A percentile compares a stretch with the other conserved stretches of the same genome.
phyloP scores from a whole-genome alignment of 1,284 basidiomycete species.

The Hemileccinum hortonii region DNA sequence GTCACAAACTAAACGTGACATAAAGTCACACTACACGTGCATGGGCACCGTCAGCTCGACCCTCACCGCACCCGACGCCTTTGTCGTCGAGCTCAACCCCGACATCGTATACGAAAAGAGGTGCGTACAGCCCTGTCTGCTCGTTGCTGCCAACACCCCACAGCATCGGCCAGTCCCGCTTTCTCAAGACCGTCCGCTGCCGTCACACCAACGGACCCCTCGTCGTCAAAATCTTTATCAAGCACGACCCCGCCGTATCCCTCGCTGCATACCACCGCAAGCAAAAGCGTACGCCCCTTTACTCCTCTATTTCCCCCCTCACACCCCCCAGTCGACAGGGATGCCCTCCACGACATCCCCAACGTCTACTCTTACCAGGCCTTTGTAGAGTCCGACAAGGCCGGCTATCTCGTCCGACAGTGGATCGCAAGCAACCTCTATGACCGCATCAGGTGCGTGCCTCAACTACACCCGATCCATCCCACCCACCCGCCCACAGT shows the following conservation, averaged over 20 bases:
- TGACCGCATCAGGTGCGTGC: constrained; percentile 92
- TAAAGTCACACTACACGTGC: not conserved
- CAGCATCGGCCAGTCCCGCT: constrained; percentile 88
- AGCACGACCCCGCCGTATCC: constrained; percentile 66
- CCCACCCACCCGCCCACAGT: constrained; percentile 43
- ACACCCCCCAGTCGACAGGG: constrained; percentile 68
- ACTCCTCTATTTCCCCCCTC: not conserved
- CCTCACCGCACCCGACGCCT: constrained; percentile 80
- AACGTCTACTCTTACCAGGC: constrained; percentile 91
- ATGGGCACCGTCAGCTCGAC: constrained; percentile 71
- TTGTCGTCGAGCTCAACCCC: constrained; percentile 81
- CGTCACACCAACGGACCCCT: constrained; percentile 70
- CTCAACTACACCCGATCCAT: not conserved
- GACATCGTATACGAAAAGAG: constrained; percentile 91
- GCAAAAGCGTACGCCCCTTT: constrained; percentile 55
- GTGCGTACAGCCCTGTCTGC: too few species aligned
- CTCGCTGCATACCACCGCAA: constrained; percentile 61
- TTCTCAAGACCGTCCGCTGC: constrained; percentile 89
- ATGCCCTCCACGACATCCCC: constrained; percentile 79
- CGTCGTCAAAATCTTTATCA: constrained; percentile 81
- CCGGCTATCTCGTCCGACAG: constrained; percentile 92
- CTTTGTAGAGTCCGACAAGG: constrained; percentile 94
- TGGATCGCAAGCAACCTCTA: constrained; percentile 96
- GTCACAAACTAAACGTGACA: not conserved
- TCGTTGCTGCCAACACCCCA: too few species aligned